A percentile compares a stretch with the other conserved stretches of the same genome.
Evolutionary conservation across 179 eudicot genomes (phyloP).

Genomic region (Spinacia oleracea): DNA sequence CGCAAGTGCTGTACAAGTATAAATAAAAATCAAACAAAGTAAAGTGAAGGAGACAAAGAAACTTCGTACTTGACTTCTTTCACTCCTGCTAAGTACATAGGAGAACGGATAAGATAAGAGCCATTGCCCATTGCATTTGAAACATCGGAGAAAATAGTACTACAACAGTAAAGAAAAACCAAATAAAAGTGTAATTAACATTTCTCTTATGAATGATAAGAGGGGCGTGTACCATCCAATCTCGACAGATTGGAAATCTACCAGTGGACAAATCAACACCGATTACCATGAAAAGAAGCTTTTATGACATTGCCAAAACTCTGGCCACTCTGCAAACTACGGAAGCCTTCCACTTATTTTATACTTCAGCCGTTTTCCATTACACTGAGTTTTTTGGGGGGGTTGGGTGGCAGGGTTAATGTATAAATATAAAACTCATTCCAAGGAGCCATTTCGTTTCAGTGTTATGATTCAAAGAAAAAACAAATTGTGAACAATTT

Average conservation of each 20-base stretch:
- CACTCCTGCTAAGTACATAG: neutral
- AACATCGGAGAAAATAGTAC: neutral
- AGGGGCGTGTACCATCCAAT: neutral
- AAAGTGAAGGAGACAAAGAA: conserved; percentile 1
- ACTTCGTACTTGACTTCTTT: neutral
- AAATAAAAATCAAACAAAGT: conserved; percentile 1
- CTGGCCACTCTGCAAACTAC: no score
- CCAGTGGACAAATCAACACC: neutral
- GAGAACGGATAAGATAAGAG: neutral
- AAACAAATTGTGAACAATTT: neutral
- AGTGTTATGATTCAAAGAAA: no score
- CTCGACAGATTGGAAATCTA: neutral
- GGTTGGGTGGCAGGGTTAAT: no score
- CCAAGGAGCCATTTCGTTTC: no score
- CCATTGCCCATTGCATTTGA: neutral
- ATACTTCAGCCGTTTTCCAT: neutral
- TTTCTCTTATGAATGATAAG: neutral
- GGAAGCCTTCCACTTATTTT: neutral
- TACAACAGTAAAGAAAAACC: neutral
- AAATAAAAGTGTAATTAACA: neutral
- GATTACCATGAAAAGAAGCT: neutral
- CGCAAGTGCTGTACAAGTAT: conserved; percentile 68
- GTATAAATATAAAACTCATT: no score
- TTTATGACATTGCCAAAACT: neutral
- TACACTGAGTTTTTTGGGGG: neutral